Conservation (phyloP, 2,329 filamentous ascomycete genomes). For the Diaporthe batatas region DNA sequence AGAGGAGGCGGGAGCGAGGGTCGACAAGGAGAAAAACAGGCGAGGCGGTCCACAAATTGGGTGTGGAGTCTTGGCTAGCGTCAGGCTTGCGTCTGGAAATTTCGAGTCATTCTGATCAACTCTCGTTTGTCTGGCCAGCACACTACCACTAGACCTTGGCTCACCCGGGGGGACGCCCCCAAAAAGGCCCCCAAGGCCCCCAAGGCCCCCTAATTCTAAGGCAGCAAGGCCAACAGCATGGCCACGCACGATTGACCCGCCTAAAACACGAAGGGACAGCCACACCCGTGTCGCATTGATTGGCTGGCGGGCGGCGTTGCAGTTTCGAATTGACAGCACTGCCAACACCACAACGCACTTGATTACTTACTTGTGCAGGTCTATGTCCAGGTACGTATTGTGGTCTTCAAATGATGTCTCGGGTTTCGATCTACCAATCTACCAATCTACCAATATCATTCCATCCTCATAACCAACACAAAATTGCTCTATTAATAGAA, state of each 20-base stretch:
- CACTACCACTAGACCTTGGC: constrained; percentile 2
- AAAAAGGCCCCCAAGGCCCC: background rate
- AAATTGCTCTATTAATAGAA: constrained; percentile 15
- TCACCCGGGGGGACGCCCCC: background rate
- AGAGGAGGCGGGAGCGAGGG: constrained; percentile 1
- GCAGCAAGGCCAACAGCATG: constrained; percentile 10
- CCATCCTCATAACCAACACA: background rate
- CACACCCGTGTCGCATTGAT: constrained; percentile 14
- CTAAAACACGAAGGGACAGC: constrained; percentile 12
- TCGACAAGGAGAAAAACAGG: constrained; percentile 6
- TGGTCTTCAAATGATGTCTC: too few relatives aligned
- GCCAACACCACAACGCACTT: background rate
- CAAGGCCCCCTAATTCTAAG: background rate
- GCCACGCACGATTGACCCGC: constrained; percentile 14
- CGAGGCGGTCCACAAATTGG: constrained; percentile 10
- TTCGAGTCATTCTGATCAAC: constrained; percentile 32
- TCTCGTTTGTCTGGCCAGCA: constrained; percentile 2
- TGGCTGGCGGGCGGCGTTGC: constrained; percentile 9
- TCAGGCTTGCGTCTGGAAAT: constrained; percentile 31
- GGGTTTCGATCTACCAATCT: too few relatives aligned
- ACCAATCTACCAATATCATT: too few relatives aligned
- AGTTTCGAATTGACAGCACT: constrained; percentile 20
- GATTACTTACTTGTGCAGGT: too few relatives aligned
- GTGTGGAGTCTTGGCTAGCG: constrained; percentile 28
- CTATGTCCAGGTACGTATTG: too few relatives aligned